Percentiles rank a stretch among this genome's conserved stretches.
Conservation (phyloP, 2,329 filamentous ascomycete species). For the Alternaria consortialis region DNA sequence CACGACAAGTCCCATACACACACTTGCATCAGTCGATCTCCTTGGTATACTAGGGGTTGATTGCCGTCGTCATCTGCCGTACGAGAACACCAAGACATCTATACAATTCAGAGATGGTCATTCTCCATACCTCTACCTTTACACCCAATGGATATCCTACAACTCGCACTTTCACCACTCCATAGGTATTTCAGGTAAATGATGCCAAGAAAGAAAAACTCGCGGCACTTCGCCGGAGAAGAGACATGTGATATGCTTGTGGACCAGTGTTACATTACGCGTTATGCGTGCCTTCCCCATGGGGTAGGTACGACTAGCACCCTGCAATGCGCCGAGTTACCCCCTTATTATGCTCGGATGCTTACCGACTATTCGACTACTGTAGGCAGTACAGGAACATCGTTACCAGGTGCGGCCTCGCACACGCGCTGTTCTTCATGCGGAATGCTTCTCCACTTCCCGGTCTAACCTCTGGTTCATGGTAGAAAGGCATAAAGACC, state of each 20-base stretch:
- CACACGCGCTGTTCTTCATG: background rate
- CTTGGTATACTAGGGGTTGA: background rate
- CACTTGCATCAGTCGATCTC: background rate
- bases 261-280: background rate
- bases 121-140: background rate
- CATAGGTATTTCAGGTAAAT: conserved; percentile 4
- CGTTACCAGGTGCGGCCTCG: background rate
- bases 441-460: conserved; percentile 1
- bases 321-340: conserved; percentile 1
- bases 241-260: background rate
- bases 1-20: background rate
- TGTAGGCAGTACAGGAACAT: background rate
- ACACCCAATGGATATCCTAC: background rate
- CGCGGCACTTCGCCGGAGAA: conserved; percentile 6
- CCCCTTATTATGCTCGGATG: conserved; percentile 1
- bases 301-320: background rate
- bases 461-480: background rate
- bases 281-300: background rate
- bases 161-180: background rate
- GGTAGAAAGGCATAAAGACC: conserved; percentile 4
- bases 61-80: background rate
- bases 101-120: background rate
- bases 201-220: conserved; percentile 1
- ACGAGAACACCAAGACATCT: conserved; percentile 5
- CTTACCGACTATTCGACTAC: background rate